Evolutionary conservation across 129 eudicot species (phyloP).

Genomic region (Lactuca sativa): DNA sequence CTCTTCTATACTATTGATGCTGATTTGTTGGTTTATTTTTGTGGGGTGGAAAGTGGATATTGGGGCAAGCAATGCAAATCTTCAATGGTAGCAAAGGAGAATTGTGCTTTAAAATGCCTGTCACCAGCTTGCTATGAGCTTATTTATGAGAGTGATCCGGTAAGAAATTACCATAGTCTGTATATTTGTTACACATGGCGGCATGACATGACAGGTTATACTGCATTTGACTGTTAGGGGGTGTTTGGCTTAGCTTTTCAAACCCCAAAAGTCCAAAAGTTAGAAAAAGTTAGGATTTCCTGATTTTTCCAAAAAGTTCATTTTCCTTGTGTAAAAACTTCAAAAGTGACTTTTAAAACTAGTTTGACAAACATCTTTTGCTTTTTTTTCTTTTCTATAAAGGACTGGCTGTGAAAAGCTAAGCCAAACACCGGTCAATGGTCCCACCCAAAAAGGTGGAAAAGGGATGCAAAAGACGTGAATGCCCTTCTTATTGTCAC

Average conservation of each 20-base stretch:
- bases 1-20: not conserved
- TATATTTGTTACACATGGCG: not conserved
- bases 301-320: too few relatives aligned
- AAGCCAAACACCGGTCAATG: not conserved
- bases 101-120: constrained; percentile 78
- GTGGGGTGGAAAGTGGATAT: constrained; percentile 54
- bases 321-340: too few relatives aligned
- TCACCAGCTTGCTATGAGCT: constrained; percentile 88
- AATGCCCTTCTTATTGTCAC: not conserved
- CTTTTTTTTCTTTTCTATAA: too few relatives aligned
- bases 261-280: too few relatives aligned
- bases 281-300: too few relatives aligned
- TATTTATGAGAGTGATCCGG: constrained; percentile 94
- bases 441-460: not conserved
- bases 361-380: too few relatives aligned
- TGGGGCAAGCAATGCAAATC: constrained; percentile 90
- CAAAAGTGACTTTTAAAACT: too few relatives aligned
- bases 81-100: constrained; percentile 78
- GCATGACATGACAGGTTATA: too few relatives aligned
- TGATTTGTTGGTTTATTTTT: constrained; percentile 16
- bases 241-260: too few relatives aligned
- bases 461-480: not conserved
- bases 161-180: constrained; percentile 26
- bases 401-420: too few relatives aligned
- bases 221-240: not conserved